phyloP scores from a whole-genome alignment of 2,329 filamentous ascomycete genomes.

The Colletotrichum orbiculare region DNA sequence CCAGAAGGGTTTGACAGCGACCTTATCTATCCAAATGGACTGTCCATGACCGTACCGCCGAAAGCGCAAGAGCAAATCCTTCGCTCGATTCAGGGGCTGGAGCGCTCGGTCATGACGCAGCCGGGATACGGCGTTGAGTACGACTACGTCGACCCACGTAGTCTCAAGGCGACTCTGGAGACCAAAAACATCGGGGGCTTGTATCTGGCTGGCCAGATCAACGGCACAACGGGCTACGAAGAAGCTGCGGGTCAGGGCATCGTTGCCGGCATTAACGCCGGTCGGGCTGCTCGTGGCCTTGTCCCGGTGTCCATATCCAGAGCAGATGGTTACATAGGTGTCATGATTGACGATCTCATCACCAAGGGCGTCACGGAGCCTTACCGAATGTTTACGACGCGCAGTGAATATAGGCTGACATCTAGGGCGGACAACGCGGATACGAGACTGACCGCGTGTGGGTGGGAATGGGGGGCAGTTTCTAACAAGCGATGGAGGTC shows the following conservation, averaged over 20 bases:
- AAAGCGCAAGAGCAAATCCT: constrained; percentile 87
- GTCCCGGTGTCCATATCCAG: constrained; percentile 76
- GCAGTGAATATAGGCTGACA: constrained; percentile 95
- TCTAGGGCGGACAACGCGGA: constrained; percentile 95
- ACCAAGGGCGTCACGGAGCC: constrained; percentile 97
- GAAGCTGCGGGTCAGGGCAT: constrained; percentile 95
- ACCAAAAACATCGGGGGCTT: constrained; percentile 91
- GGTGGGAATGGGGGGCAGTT: constrained; percentile 80
- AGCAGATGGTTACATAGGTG: constrained; percentile 93
- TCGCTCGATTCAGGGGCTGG: constrained; percentile 87
- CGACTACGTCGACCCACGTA: constrained; percentile 95
- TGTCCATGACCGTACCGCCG: constrained; percentile 95
- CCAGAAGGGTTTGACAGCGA: constrained; percentile 93
- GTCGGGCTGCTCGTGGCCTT: constrained; percentile 77
- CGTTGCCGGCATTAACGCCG: constrained; percentile 93
- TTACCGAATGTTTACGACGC: constrained; percentile 97
- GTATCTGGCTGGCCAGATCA: constrained; percentile 95
- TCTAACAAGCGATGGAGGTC: constrained; percentile 80
- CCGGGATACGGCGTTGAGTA: constrained; percentile 98
- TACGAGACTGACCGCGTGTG: constrained; percentile 82
- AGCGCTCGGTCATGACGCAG: constrained; percentile 91
- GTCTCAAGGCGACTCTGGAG: constrained; percentile 88
- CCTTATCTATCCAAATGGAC: constrained; percentile 93
- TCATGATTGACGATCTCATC: constrained; percentile 98
- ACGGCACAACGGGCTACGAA: constrained; percentile 97